Base-by-base conservation (phyloP, 176 grass and related monocot species). In the Hyparrhenia diplandra region DNA sequence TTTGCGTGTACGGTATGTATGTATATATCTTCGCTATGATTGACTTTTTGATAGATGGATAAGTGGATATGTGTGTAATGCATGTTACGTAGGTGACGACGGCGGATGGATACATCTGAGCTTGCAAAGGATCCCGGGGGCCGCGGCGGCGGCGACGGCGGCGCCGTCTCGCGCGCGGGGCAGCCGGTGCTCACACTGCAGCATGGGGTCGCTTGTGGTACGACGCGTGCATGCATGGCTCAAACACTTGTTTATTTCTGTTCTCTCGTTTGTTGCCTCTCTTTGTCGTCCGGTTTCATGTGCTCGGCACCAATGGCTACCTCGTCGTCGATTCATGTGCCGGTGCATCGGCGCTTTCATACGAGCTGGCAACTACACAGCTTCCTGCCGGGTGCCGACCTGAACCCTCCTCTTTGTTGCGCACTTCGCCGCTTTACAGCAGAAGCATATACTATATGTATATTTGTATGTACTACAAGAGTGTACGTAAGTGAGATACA, bases 161-260 rank as follows among this genome's bases (percentile, higher is more conserved):
- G 31, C 4, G 55, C 55, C 55, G 10, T 59, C 55, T 59, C 41
- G 61, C 43, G 65, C 8, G 46, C 65, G 42, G 78, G 86, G 74
- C 91, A 90, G 91, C 94, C 94, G 76, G 91, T 97, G 59, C 82
- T 97, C 20, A n/a, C n/a, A n/a, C 70, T 97, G 83, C 94, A 97
- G 61, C 94, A 97, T 16, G 94, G 94, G 0, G 83, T 97, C 34
- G n/a, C 86, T 97, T 27, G 84, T 89, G 91, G 94, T 97, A 93
- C 31, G 79, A 24, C 36, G 2, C 2, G 3, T 20, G 47, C 42
- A 5, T 3, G 66, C 78, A 81, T 62, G 74, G n/a, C 40, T 17
- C 71, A 64, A 64, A 54, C 57, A 60, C n/a, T 13, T 60, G 23
- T 25, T 21, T 51, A 2, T 62, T 46, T 20, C 25, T 8, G 78